Conservation (phyloP, 345 rosid species). For the Carallia pectinifolia region DNA sequence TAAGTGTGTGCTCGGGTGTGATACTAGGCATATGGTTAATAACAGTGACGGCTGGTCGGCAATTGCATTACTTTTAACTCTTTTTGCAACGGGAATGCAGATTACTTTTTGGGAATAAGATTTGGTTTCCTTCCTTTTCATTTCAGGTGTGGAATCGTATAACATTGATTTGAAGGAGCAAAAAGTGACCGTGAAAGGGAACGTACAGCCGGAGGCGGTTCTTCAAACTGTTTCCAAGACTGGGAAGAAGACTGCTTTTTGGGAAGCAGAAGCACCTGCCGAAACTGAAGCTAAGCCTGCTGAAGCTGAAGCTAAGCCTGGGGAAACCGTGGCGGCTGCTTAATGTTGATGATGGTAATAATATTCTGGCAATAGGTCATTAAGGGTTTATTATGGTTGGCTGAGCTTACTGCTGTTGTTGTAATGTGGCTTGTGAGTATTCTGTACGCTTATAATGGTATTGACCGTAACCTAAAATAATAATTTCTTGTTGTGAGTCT, state of each 20-base stretch:
- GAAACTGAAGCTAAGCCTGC: conserved; percentile 32
- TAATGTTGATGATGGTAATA: conserved; percentile 2
- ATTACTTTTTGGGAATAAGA: background rate
- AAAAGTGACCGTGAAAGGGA: conserved; percentile 85
- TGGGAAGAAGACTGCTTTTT: conserved; percentile 74
- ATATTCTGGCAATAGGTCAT: background rate
- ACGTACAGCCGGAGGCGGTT: conserved; percentile 75
- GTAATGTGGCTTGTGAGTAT: background rate
- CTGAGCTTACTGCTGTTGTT: background rate
- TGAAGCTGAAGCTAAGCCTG: conserved; percentile 34
- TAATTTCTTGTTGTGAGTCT: too few species aligned
- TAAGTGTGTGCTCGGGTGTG: too few species aligned
- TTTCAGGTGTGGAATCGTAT: conserved; percentile 72
- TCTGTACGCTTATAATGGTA: background rate
- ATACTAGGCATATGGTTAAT: too few species aligned
- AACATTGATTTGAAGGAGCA: conserved; percentile 75
- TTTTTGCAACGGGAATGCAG: too few species aligned
- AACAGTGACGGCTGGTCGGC: background rate
- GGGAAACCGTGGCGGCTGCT: conserved; percentile 33
- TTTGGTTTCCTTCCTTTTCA: background rate
- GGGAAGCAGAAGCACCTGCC: conserved; percentile 59
- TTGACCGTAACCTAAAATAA: background rate
- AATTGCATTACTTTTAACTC: too few species aligned
- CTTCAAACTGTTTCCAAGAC: conserved; percentile 78
- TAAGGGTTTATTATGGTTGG: background rate